phyloP scores from a whole-genome alignment of 176 grass and related monocot genomes.

The Otatea glauca region DNA sequence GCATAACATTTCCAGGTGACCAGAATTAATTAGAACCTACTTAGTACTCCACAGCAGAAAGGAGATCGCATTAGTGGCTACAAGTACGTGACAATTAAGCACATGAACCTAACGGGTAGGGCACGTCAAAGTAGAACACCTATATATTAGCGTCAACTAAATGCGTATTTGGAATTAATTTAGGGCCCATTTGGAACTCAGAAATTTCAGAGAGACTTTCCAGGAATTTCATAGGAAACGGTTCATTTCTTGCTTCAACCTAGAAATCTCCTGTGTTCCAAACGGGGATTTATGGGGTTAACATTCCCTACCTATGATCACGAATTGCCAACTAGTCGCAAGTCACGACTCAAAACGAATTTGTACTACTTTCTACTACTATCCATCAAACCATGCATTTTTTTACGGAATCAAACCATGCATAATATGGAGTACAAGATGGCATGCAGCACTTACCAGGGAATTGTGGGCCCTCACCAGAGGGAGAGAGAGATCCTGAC shows the following conservation, averaged over 20 bases:
- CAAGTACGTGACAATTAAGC: constrained; percentile 1
- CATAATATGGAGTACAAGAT: not conserved
- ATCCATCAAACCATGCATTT: not conserved
- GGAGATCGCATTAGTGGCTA: not conserved
- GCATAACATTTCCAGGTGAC: not conserved
- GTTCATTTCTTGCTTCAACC: too few relatives aligned
- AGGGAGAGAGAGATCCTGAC: constrained; percentile 23
- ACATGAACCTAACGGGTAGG: not conserved
- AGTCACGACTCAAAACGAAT: not conserved
- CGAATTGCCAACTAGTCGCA: not conserved
- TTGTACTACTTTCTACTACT: not conserved
- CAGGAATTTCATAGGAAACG: too few relatives aligned
- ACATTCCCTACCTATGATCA: not conserved
- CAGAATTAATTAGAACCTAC: not conserved
- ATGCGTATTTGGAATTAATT: too few relatives aligned
- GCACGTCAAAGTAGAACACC: too few relatives aligned
- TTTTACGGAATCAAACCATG: not conserved
- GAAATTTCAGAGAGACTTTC: too few relatives aligned
- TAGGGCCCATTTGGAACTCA: too few relatives aligned
- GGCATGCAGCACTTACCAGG: constrained; percentile 42
- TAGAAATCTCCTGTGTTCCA: too few relatives aligned
- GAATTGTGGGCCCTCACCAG: constrained; percentile 45
- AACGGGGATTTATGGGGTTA: not conserved
- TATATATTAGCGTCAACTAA: too few relatives aligned
- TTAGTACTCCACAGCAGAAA: not conserved